phyloP scores from a whole-genome alignment of 345 rosid genomes.

The Aquilaria malaccensis region DNA sequence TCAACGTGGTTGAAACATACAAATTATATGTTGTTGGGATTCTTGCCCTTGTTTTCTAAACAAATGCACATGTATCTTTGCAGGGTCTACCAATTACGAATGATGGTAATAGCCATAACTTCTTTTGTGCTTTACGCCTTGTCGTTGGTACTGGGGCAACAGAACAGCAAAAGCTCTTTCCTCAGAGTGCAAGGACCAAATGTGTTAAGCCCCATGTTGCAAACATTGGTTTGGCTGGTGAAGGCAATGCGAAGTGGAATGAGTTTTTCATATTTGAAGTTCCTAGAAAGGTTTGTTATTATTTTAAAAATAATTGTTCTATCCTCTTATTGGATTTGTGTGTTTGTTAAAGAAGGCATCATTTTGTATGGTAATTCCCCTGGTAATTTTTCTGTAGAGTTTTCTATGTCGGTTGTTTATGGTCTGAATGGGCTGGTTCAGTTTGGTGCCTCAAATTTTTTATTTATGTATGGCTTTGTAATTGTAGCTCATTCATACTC shows the following conservation, averaged over 20 bases:
- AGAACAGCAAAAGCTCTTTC: constrained; percentile 86
- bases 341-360: too few species aligned
- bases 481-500: too few species aligned
- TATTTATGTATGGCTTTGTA: too few species aligned
- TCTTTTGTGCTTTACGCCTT: constrained; percentile 91
- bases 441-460: too few species aligned
- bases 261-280: constrained; percentile 94
- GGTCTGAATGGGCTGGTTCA: too few species aligned
- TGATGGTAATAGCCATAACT: constrained; percentile 88
- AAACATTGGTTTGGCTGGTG: constrained; percentile 25
- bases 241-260: constrained; percentile 78
- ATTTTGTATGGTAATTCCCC: too few species aligned
- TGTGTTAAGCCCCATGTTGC: constrained; percentile 73
- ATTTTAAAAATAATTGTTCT: constrained; percentile 2
- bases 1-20: constrained; percentile 15
- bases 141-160: constrained; percentile 68
- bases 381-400: too few species aligned
- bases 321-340: background rate
- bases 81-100: constrained; percentile 78
- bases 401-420: too few species aligned
- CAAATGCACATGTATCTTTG: constrained; percentile 14
- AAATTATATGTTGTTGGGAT: background rate
- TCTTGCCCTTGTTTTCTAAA: background rate
- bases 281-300: constrained; percentile 56
- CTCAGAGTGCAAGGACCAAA: constrained; percentile 98